phyloP scores from a whole-genome alignment of 352 stramenopile species.

The Globisporangium abappressorium region DNA sequence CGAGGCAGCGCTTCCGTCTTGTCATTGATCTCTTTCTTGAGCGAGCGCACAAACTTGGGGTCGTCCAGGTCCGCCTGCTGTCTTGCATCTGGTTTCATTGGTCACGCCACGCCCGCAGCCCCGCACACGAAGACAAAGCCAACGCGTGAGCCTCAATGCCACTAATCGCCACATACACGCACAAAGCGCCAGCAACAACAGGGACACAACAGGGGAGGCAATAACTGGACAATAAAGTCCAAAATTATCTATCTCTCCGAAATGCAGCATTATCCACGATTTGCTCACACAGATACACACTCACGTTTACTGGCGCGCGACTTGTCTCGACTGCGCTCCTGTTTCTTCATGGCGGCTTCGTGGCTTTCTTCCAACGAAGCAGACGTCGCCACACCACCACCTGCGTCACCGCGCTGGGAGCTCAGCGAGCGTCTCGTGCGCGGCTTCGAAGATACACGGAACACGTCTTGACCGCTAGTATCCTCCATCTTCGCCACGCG shows the following conservation, averaged over 20 bases:
- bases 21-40: constrained; percentile 11
- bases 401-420: not conserved
- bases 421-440: constrained; percentile 2
- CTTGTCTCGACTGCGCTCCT: not conserved
- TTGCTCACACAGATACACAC: not conserved
- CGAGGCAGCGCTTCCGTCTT: constrained; percentile 12
- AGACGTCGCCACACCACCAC: not conserved
- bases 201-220: not conserved
- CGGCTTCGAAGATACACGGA: not conserved
- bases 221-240: not conserved
- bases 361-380: not conserved
- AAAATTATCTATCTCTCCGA: not conserved
- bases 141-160: not conserved
- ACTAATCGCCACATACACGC: not conserved
- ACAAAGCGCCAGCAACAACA: not conserved
- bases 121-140: not conserved
- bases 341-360: not conserved
- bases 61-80: constrained; percentile 3
- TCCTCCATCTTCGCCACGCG: not conserved
- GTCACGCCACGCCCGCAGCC: not conserved
- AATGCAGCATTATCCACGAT: not conserved
- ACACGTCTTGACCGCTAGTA: not conserved
- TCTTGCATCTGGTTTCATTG: not conserved
- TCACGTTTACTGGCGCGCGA: constrained; percentile 8
- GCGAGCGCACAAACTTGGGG: constrained; percentile 5